Conservation (phyloP, 2,329 filamentous ascomycete genomes). For the Aureobasidium lini region DNA sequence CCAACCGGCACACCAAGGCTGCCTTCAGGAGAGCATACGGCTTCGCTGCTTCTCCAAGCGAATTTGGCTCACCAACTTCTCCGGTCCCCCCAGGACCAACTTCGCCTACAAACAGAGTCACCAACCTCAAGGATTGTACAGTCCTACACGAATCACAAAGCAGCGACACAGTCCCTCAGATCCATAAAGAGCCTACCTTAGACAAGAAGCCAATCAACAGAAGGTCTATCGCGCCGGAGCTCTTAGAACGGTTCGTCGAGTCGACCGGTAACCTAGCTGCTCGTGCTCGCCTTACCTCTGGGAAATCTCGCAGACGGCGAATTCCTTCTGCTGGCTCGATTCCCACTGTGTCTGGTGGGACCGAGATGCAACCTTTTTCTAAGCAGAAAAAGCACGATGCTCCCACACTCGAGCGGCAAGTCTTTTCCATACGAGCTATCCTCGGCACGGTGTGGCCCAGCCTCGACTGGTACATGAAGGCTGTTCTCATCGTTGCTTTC, state of each 20-base stretch:
- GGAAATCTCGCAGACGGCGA: constrained; percentile 9
- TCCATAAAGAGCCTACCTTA: background rate
- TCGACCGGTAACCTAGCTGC: constrained; percentile 18
- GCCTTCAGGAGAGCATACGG: background rate
- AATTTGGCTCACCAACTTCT: background rate
- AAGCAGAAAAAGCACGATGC: background rate
- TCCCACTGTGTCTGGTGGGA: background rate
- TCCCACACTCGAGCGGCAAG: background rate
- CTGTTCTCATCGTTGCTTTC: constrained; percentile 53
- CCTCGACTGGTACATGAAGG: constrained; percentile 45
- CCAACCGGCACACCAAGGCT: constrained; percentile 7
- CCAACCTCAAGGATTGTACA: background rate
- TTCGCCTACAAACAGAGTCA: background rate
- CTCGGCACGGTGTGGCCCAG: constrained; percentile 64
- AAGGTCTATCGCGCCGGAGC: constrained; percentile 5
- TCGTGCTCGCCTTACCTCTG: constrained; percentile 10
- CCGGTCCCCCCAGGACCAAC: background rate
- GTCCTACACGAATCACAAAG: background rate
- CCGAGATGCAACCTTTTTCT: background rate
- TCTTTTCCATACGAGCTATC: constrained; percentile 42
- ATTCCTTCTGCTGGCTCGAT: background rate
- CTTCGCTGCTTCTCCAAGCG: background rate
- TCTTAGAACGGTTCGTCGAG: constrained; percentile 19
- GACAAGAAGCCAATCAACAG: background rate
- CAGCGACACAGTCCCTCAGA: background rate